These are phyloP conservation scores for Entelexis paramagnoliae DNA, from an alignment of 1,139 yeast species.

Conservation along the genomic window DNA sequence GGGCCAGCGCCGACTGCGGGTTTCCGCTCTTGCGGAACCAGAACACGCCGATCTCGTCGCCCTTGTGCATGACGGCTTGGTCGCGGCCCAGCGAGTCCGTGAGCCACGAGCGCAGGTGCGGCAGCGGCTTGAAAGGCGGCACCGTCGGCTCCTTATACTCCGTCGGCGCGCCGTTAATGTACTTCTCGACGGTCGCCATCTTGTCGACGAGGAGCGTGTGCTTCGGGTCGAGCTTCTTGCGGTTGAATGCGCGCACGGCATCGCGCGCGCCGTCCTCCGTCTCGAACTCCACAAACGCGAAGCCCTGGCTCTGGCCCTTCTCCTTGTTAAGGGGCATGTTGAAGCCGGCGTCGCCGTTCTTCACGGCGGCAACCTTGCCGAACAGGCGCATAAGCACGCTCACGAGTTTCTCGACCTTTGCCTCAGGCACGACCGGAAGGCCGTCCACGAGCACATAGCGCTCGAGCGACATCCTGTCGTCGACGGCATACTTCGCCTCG, in stretches of 20 bases:
- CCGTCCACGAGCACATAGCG: conserved; percentile 85
- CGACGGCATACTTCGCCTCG: conserved; percentile 63
- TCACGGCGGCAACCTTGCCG: conserved; percentile 58
- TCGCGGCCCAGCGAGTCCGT: conserved; percentile 85
- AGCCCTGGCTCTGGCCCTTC: conserved; percentile 78
- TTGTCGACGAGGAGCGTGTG: conserved; percentile 82
- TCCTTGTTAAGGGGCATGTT: conserved; percentile 70
- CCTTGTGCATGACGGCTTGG: conserved; percentile 71
- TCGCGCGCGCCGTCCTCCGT: conserved; percentile 57
- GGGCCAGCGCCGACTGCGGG: conserved; percentile 61
- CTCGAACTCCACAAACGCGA: conserved; percentile 73
- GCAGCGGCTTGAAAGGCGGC: conserved; percentile 62
- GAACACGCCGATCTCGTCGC: conserved; percentile 71
- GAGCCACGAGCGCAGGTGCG: conserved; percentile 83
- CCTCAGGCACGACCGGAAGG: conserved; percentile 87
- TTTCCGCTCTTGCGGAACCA: conserved; percentile 75
- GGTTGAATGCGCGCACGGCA: conserved; percentile 72
- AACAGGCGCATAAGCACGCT: conserved; percentile 80
- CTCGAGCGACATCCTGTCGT: conserved; percentile 55
- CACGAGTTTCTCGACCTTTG: conserved; percentile 72
- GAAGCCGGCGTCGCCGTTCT: conserved; percentile 46
- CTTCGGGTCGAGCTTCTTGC: conserved; percentile 85
- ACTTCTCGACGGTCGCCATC: conserved; percentile 75
- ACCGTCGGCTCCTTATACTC: conserved; percentile 62
- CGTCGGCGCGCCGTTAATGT: conserved; percentile 39